Evolutionary conservation across 208 protist species (phyloP).

Genomic region (Leishmania martiniquensis): DNA sequence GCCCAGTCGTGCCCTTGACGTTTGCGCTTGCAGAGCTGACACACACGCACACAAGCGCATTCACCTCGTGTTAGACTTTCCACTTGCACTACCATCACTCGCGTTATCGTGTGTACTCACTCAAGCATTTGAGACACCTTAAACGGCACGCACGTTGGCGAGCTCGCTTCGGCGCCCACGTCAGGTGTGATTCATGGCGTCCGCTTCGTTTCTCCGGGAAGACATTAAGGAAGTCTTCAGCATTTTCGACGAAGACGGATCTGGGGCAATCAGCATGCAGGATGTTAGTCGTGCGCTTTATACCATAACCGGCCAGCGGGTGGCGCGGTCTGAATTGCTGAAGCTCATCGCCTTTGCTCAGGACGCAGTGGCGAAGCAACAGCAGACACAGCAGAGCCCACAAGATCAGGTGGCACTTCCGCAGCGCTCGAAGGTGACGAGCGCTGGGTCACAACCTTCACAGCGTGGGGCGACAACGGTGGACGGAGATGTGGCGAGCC

Average conservation of each 20-base stretch:
- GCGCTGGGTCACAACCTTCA: not conserved
- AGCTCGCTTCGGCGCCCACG: not conserved
- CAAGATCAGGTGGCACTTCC: not conserved
- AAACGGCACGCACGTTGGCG: not conserved
- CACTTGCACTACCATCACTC: no score
- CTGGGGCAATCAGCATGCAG: conserved; percentile 66
- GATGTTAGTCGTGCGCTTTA: conserved; percentile 72
- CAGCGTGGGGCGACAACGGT: not conserved
- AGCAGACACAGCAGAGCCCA: conserved; percentile 19
- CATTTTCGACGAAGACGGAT: conserved; percentile 83
- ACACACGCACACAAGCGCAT: not conserved
- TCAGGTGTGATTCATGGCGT: not conserved
- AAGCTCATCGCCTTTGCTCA: conserved; percentile 52
- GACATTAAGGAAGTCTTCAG: conserved; percentile 86
- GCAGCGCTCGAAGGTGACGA: not conserved
- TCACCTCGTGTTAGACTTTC: not conserved
- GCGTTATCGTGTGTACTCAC: not conserved
- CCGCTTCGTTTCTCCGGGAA: conserved; percentile 42
- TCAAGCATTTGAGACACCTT: not conserved
- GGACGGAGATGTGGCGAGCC: conserved; percentile 9
- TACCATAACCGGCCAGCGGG: conserved; percentile 75
- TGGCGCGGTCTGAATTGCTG: conserved; percentile 55
- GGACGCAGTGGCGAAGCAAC: conserved; percentile 35
- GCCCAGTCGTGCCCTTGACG: no score
- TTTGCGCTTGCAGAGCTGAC: no score